Conservation (phyloP, 2,329 filamentous ascomycete genomes). For the Colletotrichum tropicale region DNA sequence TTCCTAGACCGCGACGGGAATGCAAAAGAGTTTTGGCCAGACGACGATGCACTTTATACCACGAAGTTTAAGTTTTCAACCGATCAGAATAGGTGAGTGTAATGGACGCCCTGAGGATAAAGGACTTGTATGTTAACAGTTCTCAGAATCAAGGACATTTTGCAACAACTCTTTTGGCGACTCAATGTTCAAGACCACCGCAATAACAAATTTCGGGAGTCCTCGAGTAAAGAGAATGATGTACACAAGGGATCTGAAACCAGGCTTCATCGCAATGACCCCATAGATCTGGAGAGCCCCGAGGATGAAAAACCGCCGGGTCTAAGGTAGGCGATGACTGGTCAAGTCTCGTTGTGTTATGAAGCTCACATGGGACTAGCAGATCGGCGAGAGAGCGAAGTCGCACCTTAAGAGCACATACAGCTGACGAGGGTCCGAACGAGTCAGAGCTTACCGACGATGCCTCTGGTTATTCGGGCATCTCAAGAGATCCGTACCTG, state of each 20-base stretch:
- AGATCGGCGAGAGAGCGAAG: background rate
- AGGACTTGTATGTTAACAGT: background rate
- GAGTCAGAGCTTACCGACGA: background rate
- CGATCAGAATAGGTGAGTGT: background rate
- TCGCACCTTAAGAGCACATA: background rate
- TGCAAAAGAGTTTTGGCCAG: background rate
- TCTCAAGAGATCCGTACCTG: background rate
- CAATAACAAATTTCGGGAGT: background rate
- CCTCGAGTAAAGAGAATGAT: background rate
- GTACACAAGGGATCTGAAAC: rapidly evolving
- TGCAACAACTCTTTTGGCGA: background rate
- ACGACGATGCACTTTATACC: rapidly evolving
- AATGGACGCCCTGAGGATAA: no score
- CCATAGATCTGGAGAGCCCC: background rate
- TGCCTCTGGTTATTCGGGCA: background rate
- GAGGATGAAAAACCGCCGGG: rapidly evolving
- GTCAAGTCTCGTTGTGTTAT: background rate
- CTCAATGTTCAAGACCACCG: background rate
- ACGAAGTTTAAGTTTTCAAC: background rate
- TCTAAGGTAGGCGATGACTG: background rate
- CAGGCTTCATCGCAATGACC: background rate
- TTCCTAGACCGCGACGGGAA: background rate
- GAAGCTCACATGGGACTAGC: rapidly evolving
- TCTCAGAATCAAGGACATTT: background rate
- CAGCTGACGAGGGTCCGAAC: rapidly evolving